phyloP scores from a whole-genome alignment of 116 monocot species.

The Phalaenopsis hybrid region DNA sequence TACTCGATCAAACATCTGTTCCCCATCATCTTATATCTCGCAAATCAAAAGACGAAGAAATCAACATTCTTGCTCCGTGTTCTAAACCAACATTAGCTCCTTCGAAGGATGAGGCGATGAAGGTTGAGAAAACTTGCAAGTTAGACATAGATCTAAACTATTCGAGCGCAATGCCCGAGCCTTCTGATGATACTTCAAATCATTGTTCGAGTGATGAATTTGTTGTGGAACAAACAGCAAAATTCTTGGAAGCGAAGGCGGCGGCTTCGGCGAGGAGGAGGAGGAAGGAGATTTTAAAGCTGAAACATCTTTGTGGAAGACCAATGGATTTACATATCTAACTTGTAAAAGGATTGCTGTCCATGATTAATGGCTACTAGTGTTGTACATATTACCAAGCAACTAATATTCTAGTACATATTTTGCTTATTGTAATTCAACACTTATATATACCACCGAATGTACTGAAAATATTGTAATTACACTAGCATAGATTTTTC shows the following conservation, averaged over 20 bases:
- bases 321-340: neutral
- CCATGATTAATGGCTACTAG: neutral
- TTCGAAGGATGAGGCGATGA: neutral
- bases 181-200: neutral
- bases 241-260: neutral
- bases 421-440: too few relatives aligned
- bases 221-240: neutral
- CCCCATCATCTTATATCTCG: neutral
- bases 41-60: neutral
- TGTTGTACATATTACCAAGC: neutral
- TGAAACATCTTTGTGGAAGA: neutral
- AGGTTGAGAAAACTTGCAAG: constrained; percentile 6
- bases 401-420: neutral
- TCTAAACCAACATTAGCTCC: neutral
- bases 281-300: constrained; percentile 1
- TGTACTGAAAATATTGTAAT: too few relatives aligned
- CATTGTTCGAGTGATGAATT: neutral
- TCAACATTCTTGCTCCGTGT: neutral
- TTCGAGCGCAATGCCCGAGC: neutral
- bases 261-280: constrained; percentile 17
- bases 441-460: too few relatives aligned
- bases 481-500: too few relatives aligned
- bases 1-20: constrained; percentile 1
- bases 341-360: neutral
- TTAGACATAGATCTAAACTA: constrained; percentile 3